Base-by-base conservation (phyloP, 352 stramenopile genomes). In the Globisporangium splendens region DNA sequence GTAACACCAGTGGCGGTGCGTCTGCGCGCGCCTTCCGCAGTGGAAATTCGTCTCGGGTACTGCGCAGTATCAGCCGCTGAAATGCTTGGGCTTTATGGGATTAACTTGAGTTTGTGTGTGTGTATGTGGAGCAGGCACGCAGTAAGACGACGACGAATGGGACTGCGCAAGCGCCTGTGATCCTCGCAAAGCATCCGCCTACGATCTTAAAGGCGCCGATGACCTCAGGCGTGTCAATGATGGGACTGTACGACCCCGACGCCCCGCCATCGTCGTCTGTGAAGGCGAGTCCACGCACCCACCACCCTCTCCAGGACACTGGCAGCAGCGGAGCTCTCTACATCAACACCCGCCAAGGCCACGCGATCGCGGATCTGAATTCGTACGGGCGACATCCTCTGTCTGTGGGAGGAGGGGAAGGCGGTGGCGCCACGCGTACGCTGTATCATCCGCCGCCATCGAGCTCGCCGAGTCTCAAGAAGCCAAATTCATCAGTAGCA, bases 121-220 rank as follows among this genome's bases (percentile, higher is more conserved):
- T 33, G 6, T 46, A 17, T 39, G 28, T 39, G 33, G 12, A 62
- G 46, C 55, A 78, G 54, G 55, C 68, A 15, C 72, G 76, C 38
- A 66, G 56, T 41, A 79, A 79, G 48, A 66, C 58, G 8, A 31
- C 66, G 24, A 56, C 44, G 35, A 3, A 42, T 42, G 49, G 63
- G 24, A 17, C 61, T 8, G 18, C 54, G 0, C 14, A 59, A 13
- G 48, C 62, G 8, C 46, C 62, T 35, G 54, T 59, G 21, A 69
- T 77, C 8, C 61, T 82, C 58, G 61, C 73, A 42, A 88, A 84
- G 55, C 69, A 71, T 10, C 80, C 69, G 20, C 69, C 71, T 1
- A 73, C 72, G 59, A 61, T 76, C 42, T 61, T 78, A 22, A 65
- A 50, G 18, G 62, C 69, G 7, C 43, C 56, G 1, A 21, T 31